Evolutionary conservation across 306 rosid genomes (phyloP), one percentile per base, ranked within the genome.

Genomic region (Alnus rubra): DNA sequence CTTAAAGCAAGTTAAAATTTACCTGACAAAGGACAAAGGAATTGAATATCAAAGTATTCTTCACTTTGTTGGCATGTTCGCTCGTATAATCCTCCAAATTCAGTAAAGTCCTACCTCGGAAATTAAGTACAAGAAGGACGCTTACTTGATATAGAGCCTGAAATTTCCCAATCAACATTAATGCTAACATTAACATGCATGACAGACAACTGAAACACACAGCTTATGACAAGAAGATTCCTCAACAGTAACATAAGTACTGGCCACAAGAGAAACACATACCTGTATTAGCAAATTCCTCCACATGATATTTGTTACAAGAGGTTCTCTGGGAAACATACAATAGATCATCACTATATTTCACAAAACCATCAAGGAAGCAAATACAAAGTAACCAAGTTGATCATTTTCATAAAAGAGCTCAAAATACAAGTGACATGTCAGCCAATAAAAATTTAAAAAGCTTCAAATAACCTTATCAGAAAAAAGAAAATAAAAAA

Each of bases 11-110:
- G 55, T 13, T 63, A 84, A 35, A 49, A 82, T 93, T 85, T 89
- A 95, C 98, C 81, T 91, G 98, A 74, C 98, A 95, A 62, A 92
- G 91, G 82, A 95, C 98, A 83, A 95, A 95, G 7, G 98, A 81
- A 79, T 95, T 95, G 86, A 95, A 95, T 85, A 95, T 95, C 85
- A 95, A 64, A 4, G 97, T 88, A 87, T 95, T 91, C 91, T 92
- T 91, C 88, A 89, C 84, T 91, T 77, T 84, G 78, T 33, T 76
- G 67, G 91, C 94, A 71, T 80, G 79, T 11, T 42, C 68, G 2
- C 6, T 45, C 3, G 44, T 0, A 45, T 87, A 79, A 37, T 44
- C 76, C 55, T 78, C 23, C 77, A 95, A 81, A 28, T 84, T 49
- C 78, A 95, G 87, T 78, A 95, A 45, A 71, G 72, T 84, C 63